Conservation (phyloP, 2,329 filamentous ascomycete species). For the Cladosporium sp. region DNA sequence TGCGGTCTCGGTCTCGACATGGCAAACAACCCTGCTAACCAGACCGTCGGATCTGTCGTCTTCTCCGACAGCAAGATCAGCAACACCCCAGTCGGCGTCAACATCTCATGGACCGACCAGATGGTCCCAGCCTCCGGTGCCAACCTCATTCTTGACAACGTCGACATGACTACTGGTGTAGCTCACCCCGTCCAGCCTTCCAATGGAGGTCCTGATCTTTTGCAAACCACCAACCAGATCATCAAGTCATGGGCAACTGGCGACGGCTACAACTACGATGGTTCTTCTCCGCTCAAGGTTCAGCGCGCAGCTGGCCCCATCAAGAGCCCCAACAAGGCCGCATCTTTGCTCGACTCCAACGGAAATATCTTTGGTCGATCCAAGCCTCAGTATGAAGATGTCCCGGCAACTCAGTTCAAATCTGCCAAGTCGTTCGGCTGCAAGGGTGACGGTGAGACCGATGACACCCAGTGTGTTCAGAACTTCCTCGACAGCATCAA, state of each 20-base stretch:
- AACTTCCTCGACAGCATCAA: conserved; percentile 67
- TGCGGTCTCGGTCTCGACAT: conserved; percentile 52
- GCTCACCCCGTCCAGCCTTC: conserved; percentile 64
- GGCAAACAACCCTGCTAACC: conserved; percentile 48
- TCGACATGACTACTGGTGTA: conserved; percentile 71
- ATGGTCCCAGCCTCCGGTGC: conserved; percentile 68
- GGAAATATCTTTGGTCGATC: conserved; percentile 78
- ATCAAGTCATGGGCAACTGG: conserved; percentile 79
- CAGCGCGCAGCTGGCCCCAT: conserved; percentile 29
- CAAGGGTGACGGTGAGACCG: conserved; percentile 81
- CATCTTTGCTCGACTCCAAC: conserved; percentile 60
- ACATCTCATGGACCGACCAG: conserved; percentile 56
- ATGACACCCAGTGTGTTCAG: conserved; percentile 86
- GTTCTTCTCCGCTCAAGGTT: conserved; percentile 50
- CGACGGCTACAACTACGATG: conserved; percentile 60
- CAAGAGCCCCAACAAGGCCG: conserved; percentile 61
- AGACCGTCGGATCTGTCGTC: conserved; percentile 83
- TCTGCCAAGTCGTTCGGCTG: conserved; percentile 79
- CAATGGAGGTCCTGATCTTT: conserved; percentile 57
- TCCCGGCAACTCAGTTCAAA: conserved; percentile 69
- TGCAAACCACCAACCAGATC: conserved; percentile 66
- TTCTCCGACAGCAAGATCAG: conserved; percentile 77
- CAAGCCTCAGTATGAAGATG: conserved; percentile 82
- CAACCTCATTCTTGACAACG: conserved; percentile 83
- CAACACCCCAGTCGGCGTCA: conserved; percentile 74